Base-by-base conservation (phyloP, 2,329 filamentous ascomycete species). In the Pyrenochaeta sp. region DNA sequence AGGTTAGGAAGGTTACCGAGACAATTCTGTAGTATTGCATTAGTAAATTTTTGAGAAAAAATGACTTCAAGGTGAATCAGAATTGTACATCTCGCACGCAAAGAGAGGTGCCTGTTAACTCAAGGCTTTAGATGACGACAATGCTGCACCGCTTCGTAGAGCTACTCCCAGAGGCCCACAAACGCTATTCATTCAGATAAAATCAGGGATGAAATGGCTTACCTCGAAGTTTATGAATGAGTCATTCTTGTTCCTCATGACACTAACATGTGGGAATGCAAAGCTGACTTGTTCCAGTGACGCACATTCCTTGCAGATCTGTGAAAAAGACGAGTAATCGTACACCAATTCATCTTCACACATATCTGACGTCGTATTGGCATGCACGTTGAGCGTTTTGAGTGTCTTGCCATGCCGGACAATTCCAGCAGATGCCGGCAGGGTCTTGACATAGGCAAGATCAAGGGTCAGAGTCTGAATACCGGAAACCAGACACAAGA, bases 391-490 rank as follows among this genome's bases (percentile, higher is more conserved):
- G 7, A 79, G 61, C 7, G 68, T 50, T 41, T 72, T 69, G 13
- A 79, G 59, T 2, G 75, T 78, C 51, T 74, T 77, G 24, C 66
- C 58, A 48, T 79, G 77, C n/a, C 74, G 64, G 8, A 63, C 60
- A 37, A 79, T 74, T 4, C 75, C 72, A 1, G 71, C 69, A 7
- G 70, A 61, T 9, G 67, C 69, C 3, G 77, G 77, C 32, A 78
- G 48, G 3, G 50, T 60, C 50, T 73, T 75, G 20, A 70, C 69
- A 28, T 68, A 68, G 7, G 67, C 68, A 9, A 78, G 55, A 51
- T 79, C 76, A 24, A 79, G 63, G 4, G 72, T 73, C 21, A 79
- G 62, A 1, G 69, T 60, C 42, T 72, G 62, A 40, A 79, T 61
- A 3, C 76, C 76, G 9, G 73, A 70, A 0, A 78, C 73, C 4